Percentiles rank a stretch among this genome's conserved stretches.
phyloP scores from a whole-genome alignment of 176 grass and related monocot genomes.

The Pharus latifolius region DNA sequence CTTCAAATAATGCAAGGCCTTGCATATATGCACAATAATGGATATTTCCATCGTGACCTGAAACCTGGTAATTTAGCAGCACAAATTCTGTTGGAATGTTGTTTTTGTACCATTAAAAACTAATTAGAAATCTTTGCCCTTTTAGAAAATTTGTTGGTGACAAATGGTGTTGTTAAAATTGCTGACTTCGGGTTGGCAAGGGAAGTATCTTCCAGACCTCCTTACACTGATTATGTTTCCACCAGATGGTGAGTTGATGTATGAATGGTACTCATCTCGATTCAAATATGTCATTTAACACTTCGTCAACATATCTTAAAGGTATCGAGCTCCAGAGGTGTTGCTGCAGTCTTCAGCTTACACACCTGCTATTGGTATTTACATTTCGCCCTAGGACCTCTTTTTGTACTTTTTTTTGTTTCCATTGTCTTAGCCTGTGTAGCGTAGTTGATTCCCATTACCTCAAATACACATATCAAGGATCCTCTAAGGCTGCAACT shows the following conservation, averaged over 20 bases:
- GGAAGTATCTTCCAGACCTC: constrained; percentile 74
- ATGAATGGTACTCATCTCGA: background rate
- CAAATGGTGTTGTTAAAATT: constrained; percentile 68
- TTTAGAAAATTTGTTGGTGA: constrained; percentile 76
- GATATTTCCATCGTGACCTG: constrained; percentile 89
- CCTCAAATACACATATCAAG: background rate
- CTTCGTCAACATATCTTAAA: constrained; percentile 2
- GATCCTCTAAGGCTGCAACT: background rate
- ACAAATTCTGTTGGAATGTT: background rate
- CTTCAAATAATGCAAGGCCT: constrained; percentile 79
- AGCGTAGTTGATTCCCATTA: background rate
- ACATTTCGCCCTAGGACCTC: background rate
- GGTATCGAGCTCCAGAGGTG: constrained; percentile 91
- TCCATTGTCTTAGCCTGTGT: background rate
- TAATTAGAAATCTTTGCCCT: background rate
- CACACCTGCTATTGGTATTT: constrained; percentile 76
- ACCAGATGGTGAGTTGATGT: constrained; percentile 74
- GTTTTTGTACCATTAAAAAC: background rate
- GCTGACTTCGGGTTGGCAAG: constrained; percentile 95
- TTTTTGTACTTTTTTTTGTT: background rate
- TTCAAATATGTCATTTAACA: background rate
- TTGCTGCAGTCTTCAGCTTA: constrained; percentile 60
- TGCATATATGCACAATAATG: constrained; percentile 86
- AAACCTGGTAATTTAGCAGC: constrained; percentile 69
- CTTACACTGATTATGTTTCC: constrained; percentile 96